phyloP scores from a whole-genome alignment of 1,284 basidiomycete species.

The Ceratobasidium sp. region DNA sequence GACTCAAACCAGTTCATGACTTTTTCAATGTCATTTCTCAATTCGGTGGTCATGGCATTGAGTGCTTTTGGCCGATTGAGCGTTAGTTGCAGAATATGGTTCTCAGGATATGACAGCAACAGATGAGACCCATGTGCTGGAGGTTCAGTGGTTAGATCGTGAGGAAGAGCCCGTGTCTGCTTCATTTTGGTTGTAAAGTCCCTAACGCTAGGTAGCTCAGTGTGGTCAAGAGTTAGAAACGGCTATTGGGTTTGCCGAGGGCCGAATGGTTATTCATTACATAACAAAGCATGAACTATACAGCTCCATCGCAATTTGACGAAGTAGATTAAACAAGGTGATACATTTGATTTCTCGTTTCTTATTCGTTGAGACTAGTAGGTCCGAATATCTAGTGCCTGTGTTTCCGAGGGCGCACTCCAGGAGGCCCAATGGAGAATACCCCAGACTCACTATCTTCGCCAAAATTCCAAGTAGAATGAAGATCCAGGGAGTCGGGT shows the following conservation, averaged over 20 bases:
- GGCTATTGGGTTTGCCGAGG: background rate
- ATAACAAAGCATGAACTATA: background rate
- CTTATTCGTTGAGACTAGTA: no score
- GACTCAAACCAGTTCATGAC: conserved; percentile 80
- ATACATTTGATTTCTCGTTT: no score
- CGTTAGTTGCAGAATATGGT: conserved; percentile 74
- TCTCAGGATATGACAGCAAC: conserved; percentile 63
- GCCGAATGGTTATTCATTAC: background rate
- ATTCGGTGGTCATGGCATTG: conserved; percentile 52
- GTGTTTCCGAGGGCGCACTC: background rate
- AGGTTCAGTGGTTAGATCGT: background rate
- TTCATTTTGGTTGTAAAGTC: background rate
- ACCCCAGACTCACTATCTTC: background rate
- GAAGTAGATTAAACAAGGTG: no score
- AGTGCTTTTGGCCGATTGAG: conserved; percentile 70
- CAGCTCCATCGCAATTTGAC: background rate
- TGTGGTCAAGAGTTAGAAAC: background rate
- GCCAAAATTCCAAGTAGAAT: background rate
- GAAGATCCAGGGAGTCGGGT: background rate
- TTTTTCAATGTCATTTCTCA: conserved; percentile 63
- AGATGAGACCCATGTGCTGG: conserved; percentile 54
- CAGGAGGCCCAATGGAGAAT: background rate
- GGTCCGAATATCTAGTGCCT: background rate
- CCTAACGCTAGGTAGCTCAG: background rate
- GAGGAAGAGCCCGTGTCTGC: conserved; percentile 6